A percentile compares a stretch with the other conserved stretches of the same genome.
These are phyloP conservation scores for Phlyctochytrium planicorne DNA, from an alignment of 192 early-diverging fungal species.

Conservation along the genomic window DNA sequence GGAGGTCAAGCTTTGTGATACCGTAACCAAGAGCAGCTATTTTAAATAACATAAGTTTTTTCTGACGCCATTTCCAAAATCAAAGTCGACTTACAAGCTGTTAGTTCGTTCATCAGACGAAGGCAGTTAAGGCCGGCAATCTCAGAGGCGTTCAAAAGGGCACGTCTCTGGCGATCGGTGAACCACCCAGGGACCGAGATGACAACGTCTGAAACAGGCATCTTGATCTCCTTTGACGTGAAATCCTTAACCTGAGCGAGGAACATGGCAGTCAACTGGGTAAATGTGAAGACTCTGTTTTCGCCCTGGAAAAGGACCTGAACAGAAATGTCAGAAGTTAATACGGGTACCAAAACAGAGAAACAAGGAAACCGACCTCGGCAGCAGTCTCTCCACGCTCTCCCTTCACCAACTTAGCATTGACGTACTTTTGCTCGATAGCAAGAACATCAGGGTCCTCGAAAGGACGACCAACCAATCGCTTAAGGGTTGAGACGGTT, in stretches of 20 bases:
- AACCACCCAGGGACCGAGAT: slow-evolving; percentile 95
- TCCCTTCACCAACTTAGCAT: slow-evolving; percentile 77
- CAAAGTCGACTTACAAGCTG: slow-evolving; percentile 55
- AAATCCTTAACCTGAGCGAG: slow-evolving; percentile 89
- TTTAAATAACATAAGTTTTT: slow-evolving; percentile 9
- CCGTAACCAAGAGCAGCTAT: slow-evolving; percentile 90
- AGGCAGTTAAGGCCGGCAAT: slow-evolving; percentile 89
- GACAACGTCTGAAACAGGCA: slow-evolving; percentile 88
- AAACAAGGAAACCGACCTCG: slow-evolving; percentile 35
- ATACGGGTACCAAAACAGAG: slow-evolving; percentile 9
- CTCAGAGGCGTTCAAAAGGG: slow-evolving; percentile 81
- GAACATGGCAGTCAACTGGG: slow-evolving; percentile 94
- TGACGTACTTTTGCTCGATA: slow-evolving; percentile 81
- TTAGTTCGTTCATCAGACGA: slow-evolving; percentile 89
- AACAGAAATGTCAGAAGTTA: slow-evolving; percentile 7
- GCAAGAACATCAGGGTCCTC: slow-evolving; percentile 80
- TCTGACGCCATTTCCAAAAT: too few relatives aligned
- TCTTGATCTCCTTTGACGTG: slow-evolving; percentile 76
- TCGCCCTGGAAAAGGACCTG: slow-evolving; percentile 81
- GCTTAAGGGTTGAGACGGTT: slow-evolving; percentile 88
- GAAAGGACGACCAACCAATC: slow-evolving; percentile 83
- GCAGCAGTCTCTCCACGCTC: slow-evolving; percentile 77
- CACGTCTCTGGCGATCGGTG: slow-evolving; percentile 88
- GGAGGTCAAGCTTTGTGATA: slow-evolving; percentile 96
- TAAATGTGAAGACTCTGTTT: slow-evolving; percentile 74